phyloP scores from a whole-genome alignment of 768 basidiomycete genomes.

The Naganishia kalamii region DNA sequence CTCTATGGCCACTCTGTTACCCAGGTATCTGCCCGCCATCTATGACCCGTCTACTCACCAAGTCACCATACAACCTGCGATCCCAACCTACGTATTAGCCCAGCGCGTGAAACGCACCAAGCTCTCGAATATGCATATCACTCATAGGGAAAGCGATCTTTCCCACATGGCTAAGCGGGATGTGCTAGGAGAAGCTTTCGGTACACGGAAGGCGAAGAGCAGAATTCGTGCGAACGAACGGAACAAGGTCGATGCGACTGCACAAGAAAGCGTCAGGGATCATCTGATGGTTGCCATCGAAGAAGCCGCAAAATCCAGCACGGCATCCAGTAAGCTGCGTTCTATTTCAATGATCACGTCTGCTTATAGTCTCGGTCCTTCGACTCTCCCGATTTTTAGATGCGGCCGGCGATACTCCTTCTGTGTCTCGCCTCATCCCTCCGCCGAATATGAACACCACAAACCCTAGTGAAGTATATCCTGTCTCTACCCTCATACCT shows the following conservation, averaged over 20 bases:
- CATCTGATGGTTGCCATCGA: conserved; percentile 79
- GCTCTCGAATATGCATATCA: conserved; percentile 18
- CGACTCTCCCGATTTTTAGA: background rate
- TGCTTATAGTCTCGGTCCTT: background rate
- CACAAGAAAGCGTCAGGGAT: conserved; percentile 75
- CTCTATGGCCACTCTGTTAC: background rate
- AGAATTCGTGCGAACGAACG: conserved; percentile 78
- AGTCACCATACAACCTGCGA: conserved; percentile 60
- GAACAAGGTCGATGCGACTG: conserved; percentile 78
- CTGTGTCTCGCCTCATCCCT: conserved; percentile 64
- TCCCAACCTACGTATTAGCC: conserved; percentile 57
- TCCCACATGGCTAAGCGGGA: conserved; percentile 56
- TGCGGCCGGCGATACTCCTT: background rate
- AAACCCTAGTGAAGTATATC: conserved; percentile 59
- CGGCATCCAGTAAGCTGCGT: conserved; percentile 59
- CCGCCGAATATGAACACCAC: conserved; percentile 61
- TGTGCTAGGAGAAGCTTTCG: conserved; percentile 84
- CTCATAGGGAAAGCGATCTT: background rate
- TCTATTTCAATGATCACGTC: background rate
- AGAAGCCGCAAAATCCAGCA: conserved; percentile 61
- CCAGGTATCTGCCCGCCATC: conserved; percentile 71
- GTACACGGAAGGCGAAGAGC: conserved; percentile 86
- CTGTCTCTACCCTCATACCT: conserved; percentile 63
- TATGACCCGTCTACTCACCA: conserved; percentile 68
- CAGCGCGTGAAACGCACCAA: conserved; percentile 81